A percentile compares a stretch with the other conserved stretches of the same genome.
phyloP scores from a whole-genome alignment of 805 yeast genomes.

The Osmozyma mogii region DNA sequence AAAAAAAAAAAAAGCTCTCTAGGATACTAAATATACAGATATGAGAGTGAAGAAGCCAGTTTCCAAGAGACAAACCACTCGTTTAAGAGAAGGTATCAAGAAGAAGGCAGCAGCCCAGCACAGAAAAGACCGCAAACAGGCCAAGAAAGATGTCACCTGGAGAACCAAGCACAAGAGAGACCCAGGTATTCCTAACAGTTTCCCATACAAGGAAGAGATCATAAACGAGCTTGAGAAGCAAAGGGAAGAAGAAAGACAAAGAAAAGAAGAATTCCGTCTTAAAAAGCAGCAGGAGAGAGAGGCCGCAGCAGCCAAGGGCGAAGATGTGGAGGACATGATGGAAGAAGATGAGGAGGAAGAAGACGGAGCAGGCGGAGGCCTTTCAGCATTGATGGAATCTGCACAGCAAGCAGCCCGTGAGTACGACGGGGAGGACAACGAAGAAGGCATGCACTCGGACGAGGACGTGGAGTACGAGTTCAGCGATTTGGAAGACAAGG shows the following conservation, averaged over 20 bases:
- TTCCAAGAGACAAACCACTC: conserved; percentile 84
- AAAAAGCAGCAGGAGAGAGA: conserved; percentile 43
- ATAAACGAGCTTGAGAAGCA: conserved; percentile 62
- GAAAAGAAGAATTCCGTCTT: conserved; percentile 40
- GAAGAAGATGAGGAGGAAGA: conserved; percentile 35
- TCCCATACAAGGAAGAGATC: conserved; percentile 88
- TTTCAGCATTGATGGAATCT: conserved; percentile 81
- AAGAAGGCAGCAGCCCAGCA: conserved; percentile 91
- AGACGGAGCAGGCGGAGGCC: conserved; percentile 37
- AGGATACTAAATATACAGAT: not conserved
- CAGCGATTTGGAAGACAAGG: conserved; percentile 32
- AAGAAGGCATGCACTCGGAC: conserved; percentile 18
- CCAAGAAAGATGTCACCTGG: conserved; percentile 94
- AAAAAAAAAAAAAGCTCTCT: too few species aligned
- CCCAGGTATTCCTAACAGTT: conserved; percentile 90
- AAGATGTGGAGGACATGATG: conserved; percentile 26
- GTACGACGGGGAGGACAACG: conserved; percentile 49
- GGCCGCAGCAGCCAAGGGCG: conserved; percentile 32
- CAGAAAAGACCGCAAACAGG: conserved; percentile 70
- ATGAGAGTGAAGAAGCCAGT: conserved; percentile 57
- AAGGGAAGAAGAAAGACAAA: conserved; percentile 49
- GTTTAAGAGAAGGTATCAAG: conserved; percentile 92
- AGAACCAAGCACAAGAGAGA: conserved; percentile 76
- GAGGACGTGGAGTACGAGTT: conserved; percentile 38
- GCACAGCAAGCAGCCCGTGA: conserved; percentile 84